These are phyloP conservation scores for Termitomyces sp. DNA, from an alignment of 768 basidiomycete genomes.

Conservation along the genomic window DNA sequence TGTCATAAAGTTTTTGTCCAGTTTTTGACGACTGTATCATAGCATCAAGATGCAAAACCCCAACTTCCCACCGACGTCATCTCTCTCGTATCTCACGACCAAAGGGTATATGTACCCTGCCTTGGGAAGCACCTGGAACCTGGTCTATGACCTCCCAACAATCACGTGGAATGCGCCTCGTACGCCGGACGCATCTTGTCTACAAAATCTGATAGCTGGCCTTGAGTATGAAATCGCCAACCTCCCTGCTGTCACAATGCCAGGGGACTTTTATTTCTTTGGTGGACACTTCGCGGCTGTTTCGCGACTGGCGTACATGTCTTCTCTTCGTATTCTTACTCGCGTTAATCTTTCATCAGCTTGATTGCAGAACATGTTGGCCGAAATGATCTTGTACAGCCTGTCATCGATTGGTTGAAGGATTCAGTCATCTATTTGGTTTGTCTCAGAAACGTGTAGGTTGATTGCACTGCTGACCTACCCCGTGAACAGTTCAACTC, in stretches of 20 bases:
- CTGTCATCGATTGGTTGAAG: conserved; percentile 20
- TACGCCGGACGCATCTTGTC: conserved; percentile 24
- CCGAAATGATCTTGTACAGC: conserved; percentile 22
- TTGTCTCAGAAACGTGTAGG: neutral
- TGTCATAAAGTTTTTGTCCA: neutral
- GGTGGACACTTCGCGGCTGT: conserved; percentile 22
- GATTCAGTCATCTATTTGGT: conserved; percentile 21
- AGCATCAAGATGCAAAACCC: conserved; percentile 19
- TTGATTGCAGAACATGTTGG: conserved; percentile 28
- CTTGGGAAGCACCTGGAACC: conserved; percentile 25
- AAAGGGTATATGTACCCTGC: conserved; percentile 29
- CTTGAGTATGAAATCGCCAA: conserved; percentile 44
- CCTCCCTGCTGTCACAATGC: conserved; percentile 39
- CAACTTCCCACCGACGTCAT: conserved; percentile 19
- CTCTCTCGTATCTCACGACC: conserved; percentile 26
- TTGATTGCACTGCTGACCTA: neutral
- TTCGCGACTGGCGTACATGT: conserved; percentile 25
- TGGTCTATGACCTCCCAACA: conserved; percentile 24
- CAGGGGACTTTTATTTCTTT: conserved; percentile 30
- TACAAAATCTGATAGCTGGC: conserved; percentile 20
- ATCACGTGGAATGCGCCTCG: conserved; percentile 28
- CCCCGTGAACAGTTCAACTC: conserved; percentile 13
- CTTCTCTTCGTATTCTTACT: too few relatives aligned
- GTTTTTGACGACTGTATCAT: neutral
- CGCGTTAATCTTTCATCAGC: conserved; percentile 13